phyloP scores from a whole-genome alignment of 176 grass and related monocot genomes.

The Ensete glaucum region DNA sequence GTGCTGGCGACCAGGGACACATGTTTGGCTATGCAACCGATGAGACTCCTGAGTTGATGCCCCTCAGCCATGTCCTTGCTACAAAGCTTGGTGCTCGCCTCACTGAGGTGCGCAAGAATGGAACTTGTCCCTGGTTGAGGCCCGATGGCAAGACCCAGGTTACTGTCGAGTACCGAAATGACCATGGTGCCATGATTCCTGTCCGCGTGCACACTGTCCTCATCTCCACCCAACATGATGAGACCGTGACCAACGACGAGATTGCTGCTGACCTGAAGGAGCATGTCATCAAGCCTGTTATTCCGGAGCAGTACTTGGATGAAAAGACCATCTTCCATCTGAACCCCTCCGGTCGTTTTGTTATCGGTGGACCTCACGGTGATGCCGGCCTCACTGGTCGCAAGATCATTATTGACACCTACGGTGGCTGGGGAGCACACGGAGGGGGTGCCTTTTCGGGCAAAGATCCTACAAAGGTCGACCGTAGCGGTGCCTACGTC shows the following conservation, averaged over 20 bases:
- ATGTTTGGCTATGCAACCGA: conserved; percentile 2
- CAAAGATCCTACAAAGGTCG: conserved; percentile 1
- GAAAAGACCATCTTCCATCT: conserved; percentile 4
- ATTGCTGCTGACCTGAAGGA: conserved; percentile 1
- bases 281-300: conserved; percentile 1
- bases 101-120: conserved; percentile 3
- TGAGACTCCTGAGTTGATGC: conserved; percentile 5
- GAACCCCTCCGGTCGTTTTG: not conserved
- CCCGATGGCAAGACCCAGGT: conserved; percentile 5
- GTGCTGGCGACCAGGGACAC: conserved; percentile 4
- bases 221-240: conserved; percentile 2
- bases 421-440: conserved; percentile 2
- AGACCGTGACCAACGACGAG: not conserved
- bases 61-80: conserved; percentile 8
- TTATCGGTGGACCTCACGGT: not conserved
- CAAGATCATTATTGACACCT: conserved; percentile 2
- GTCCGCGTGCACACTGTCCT: not conserved
- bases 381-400: conserved; percentile 1
- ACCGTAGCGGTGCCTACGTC: conserved; percentile 1
- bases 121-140: not conserved
- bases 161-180: not conserved
- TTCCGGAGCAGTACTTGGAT: not conserved
- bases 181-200: not conserved
- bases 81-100: not conserved
- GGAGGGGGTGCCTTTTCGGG: not conserved